Base-by-base conservation (phyloP, 441 rosid species). In the Euphorbia schlechtendalii region DNA sequence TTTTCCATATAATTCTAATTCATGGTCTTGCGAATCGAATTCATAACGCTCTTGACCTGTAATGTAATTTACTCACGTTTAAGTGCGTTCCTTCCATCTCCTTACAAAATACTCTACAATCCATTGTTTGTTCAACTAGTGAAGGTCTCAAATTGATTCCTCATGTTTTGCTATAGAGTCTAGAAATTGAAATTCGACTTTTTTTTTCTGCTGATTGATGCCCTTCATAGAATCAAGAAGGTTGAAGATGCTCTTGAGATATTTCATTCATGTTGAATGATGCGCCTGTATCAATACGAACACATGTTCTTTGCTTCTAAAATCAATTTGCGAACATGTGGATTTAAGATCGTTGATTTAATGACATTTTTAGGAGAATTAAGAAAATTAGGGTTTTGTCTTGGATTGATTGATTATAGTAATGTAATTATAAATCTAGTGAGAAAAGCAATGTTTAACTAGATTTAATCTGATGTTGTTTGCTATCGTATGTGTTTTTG, bases 31-130 rank as follows among this genome's bases (percentile, higher is more conserved):
- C 76, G 1, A 66, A 74, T 49, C 71, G 56, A 52, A 55, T 76
- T 21, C 65, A 82, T 3, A 81, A 83, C 1, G 87, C 98, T 0
- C 14, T 87, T 34, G 64, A 77, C 18, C 51, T 83, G 12, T 92
- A 89, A 73, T 78, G 65, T 62, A 71, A 74, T 51, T 82, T 87
- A 30, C 90, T 89, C 54, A 78, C 71, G 73, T 86, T 92, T 77
- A 86, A 92, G 81, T 84, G 93, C 24, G 77, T 64, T 34, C 96
- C 92, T 73, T 69, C 96, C 22, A 89, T 79, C 25, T 55, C 67
- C 69, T 84, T 86, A 0, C 89, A 85, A 65, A 81, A 85, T 76
- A 65, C 88, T 34, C 22, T 92, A 77, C 86, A 87, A 58, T 65
- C 73, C 0, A 76, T 82, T 73, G 84, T 89, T 68, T 83, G 84